Evolutionary conservation across 495 filamentous ascomycete genomes (phyloP).

Genomic region (Aspergillus hancockii): DNA sequence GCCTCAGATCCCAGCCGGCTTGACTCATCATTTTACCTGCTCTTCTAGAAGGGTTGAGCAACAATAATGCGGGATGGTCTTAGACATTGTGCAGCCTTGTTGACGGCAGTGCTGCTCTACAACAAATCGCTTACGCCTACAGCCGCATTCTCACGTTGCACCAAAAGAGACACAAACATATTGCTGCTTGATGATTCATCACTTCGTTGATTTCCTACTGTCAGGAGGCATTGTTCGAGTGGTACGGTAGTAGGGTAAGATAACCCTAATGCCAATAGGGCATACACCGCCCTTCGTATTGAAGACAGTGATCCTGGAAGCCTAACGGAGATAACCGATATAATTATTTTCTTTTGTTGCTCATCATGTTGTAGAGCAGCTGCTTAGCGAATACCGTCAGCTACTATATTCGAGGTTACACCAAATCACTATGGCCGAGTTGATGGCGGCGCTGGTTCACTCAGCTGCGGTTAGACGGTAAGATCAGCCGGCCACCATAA

Average conservation of each 20-base stretch:
- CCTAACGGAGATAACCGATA: neutral
- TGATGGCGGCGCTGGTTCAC: neutral
- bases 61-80: neutral
- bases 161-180: neutral
- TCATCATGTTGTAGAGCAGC: neutral
- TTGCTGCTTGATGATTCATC: neutral
- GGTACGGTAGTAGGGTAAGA: neutral
- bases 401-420: neutral
- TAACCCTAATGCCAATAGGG: neutral
- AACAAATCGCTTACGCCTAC: constrained; percentile 1
- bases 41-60: neutral
- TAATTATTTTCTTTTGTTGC: neutral
- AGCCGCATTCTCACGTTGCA: neutral
- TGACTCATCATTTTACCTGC: neutral
- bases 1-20: neutral
- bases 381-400: neutral
- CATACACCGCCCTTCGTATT: constrained; percentile 4
- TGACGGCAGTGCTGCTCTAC: neutral
- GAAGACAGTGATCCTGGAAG: neutral
- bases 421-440: neutral
- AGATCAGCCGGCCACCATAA: constrained; percentile 13
- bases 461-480: constrained; percentile 10
- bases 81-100: neutral
- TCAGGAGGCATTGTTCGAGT: neutral
- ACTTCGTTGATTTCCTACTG: neutral